These are phyloP conservation scores for Inosperma sp. DNA, from an alignment of 768 basidiomycete species.

Conservation along the genomic window DNA sequence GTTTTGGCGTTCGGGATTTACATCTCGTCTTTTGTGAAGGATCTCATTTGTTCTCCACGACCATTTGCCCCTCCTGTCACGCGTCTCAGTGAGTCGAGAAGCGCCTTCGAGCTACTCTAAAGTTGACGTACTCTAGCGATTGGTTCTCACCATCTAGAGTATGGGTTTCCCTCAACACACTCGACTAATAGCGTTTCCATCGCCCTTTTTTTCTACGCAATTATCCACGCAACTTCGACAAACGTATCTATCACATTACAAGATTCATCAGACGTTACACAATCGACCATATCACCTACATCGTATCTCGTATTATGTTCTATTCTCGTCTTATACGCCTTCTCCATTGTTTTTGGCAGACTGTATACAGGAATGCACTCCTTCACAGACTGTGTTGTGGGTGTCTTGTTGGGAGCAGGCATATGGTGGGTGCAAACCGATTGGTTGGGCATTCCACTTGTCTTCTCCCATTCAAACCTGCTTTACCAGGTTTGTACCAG, in stretches of 20 bases:
- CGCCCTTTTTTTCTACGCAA: constrained; percentile 70
- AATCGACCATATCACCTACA: constrained; percentile 39
- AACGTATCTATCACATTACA: constrained; percentile 29
- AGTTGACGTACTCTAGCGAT: constrained; percentile 46
- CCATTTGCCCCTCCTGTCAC: constrained; percentile 89
- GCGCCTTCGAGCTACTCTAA: not conserved
- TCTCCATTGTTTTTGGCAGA: constrained; percentile 74
- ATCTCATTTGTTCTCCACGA: constrained; percentile 83
- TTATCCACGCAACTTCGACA: constrained; percentile 56
- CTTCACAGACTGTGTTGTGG: constrained; percentile 67
- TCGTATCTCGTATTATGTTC: constrained; percentile 40
- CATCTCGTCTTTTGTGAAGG: constrained; percentile 82
- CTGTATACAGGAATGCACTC: constrained; percentile 89
- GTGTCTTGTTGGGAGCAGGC: constrained; percentile 56
- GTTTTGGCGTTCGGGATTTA: constrained; percentile 81
- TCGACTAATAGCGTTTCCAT: constrained; percentile 89
- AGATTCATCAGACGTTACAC: constrained; percentile 11
- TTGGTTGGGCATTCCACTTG: constrained; percentile 37
- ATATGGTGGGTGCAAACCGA: constrained; percentile 62
- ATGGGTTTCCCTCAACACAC: constrained; percentile 95
- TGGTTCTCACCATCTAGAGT: constrained; percentile 79
- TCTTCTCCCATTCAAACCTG: constrained; percentile 28
- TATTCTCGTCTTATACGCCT: constrained; percentile 52
- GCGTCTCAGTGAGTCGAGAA: constrained; percentile 62
- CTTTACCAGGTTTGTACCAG: constrained; percentile 23